Conservation (phyloP, 2,329 filamentous ascomycete genomes). For the Penicillium sp. region DNA sequence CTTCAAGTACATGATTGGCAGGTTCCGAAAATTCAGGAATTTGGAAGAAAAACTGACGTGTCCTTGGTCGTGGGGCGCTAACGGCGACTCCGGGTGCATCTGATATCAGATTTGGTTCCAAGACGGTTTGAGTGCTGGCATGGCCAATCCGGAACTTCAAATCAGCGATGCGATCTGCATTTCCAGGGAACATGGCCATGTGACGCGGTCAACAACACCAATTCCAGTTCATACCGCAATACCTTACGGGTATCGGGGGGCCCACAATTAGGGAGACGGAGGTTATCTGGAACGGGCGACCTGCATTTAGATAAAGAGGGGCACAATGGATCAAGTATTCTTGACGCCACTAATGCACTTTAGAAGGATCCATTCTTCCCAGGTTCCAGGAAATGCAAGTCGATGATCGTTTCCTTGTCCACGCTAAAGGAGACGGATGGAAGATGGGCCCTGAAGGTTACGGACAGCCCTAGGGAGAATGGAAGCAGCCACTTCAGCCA, state of each 20-base stretch:
- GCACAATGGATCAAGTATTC: conserved; percentile 10
- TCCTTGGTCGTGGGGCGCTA: not conserved
- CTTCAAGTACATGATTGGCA: not conserved
- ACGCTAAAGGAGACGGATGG: not conserved
- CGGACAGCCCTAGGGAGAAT: not conserved
- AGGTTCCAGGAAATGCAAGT: conserved; percentile 28
- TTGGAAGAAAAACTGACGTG: not conserved
- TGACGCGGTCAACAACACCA: not conserved
- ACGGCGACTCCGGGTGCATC: conserved; percentile 9
- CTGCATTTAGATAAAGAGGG: conserved; percentile 17
- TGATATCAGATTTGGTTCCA: not conserved
- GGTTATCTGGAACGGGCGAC: conserved; percentile 13
- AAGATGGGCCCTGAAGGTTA: not conserved
- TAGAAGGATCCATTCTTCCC: conserved; percentile 14
- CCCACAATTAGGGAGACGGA: not conserved
- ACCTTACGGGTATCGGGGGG: not conserved
- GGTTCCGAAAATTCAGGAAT: not conserved
- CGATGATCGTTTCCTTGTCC: conserved; percentile 17
- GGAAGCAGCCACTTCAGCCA: conserved; percentile 12
- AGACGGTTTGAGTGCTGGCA: not conserved
- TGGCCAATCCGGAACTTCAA: not conserved
- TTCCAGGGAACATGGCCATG: conserved; percentile 1
- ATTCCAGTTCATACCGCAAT: not conserved
- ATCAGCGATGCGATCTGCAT: conserved; percentile 4
- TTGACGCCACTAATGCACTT: conserved; percentile 11